Evolutionary conservation across 2,329 filamentous ascomycete species (phyloP).

Genomic region (Diaporthe citriasiana): DNA sequence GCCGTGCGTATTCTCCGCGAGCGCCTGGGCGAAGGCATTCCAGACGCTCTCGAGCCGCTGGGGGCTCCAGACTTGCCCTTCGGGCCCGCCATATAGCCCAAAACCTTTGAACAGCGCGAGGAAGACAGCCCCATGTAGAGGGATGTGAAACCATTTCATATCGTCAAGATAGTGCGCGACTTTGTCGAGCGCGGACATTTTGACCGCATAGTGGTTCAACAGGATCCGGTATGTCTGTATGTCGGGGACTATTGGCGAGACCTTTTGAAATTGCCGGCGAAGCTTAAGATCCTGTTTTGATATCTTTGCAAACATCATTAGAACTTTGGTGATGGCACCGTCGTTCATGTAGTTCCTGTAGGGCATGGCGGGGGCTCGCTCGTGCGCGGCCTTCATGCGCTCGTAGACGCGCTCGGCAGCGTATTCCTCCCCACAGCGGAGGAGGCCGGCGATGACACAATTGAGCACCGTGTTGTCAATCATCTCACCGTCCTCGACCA

Average conservation of each 20-base stretch:
- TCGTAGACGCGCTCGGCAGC: constrained; percentile 86
- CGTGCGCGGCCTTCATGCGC: constrained; percentile 80
- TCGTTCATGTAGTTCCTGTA: constrained; percentile 62
- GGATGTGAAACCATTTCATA: constrained; percentile 79
- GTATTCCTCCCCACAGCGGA: constrained; percentile 80
- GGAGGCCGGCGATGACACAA: constrained; percentile 83
- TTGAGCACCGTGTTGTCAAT: constrained; percentile 91
- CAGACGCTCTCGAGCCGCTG: constrained; percentile 78
- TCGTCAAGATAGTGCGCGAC: constrained; percentile 82
- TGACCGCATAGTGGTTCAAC: constrained; percentile 79
- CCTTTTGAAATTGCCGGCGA: constrained; percentile 67
- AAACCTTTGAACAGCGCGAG: constrained; percentile 89
- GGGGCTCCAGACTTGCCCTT: constrained; percentile 78
- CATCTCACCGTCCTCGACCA: constrained; percentile 88
- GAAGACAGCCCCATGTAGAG: constrained; percentile 82
- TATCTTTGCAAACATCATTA: constrained; percentile 71
- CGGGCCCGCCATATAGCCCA: constrained; percentile 75
- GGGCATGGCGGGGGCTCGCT: constrained; percentile 55
- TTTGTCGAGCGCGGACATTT: constrained; percentile 78
- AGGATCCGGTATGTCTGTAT: constrained; percentile 84
- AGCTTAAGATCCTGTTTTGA: constrained; percentile 70
- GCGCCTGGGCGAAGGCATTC: constrained; percentile 71
- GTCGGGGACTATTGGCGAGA: constrained; percentile 78
- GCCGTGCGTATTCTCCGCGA: constrained; percentile 61
- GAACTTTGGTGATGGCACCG: constrained; percentile 65